Percentiles rank a stretch among this genome's conserved stretches.
These are phyloP conservation scores for Kwoniella europaea DNA, from an alignment of 768 basidiomycete genomes.

Conservation along the genomic window DNA sequence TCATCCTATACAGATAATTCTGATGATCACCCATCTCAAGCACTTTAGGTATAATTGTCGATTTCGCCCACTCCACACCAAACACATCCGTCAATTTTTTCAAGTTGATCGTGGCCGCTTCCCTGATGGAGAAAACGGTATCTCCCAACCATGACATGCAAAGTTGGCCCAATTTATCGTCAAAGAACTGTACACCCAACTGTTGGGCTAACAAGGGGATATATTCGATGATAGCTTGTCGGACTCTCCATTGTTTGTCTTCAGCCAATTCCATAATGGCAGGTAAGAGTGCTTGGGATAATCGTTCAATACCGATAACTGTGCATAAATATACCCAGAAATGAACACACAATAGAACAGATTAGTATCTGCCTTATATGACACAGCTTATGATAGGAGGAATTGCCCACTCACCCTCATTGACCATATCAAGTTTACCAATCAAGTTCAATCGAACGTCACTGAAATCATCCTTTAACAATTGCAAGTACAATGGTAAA, in stretches of 20 bases:
- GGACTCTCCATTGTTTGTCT: constrained; percentile 99
- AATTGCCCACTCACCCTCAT: constrained; percentile 71
- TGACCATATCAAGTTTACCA: constrained; percentile 95
- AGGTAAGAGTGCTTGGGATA: constrained; percentile 92
- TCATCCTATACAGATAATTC: constrained; percentile 97
- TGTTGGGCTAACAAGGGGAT: constrained; percentile 98
- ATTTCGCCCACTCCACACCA: constrained; percentile 94
- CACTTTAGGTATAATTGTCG: constrained; percentile 93
- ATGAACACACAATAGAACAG: too few species aligned
- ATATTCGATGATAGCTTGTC: constrained; percentile 99
- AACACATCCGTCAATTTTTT: constrained; percentile 98
- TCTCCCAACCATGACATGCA: constrained; percentile 99
- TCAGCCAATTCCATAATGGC: constrained; percentile 98
- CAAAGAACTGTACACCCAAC: constrained; percentile 93
- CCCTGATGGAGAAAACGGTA: constrained; percentile 96
- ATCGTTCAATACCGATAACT: constrained; percentile 97
- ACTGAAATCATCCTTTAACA: constrained; percentile 97
- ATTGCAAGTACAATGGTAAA: constrained; percentile 92
- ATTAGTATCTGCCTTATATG: too few species aligned
- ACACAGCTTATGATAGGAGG: too few species aligned
- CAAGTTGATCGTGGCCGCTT: constrained; percentile 95
- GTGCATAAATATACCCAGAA: constrained; percentile 26
- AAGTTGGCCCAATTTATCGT: constrained; percentile 92
- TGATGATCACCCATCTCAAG: constrained; percentile 96
- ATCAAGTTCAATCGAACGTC: constrained; percentile 98